A percentile compares a stretch with the other conserved stretches of the same genome.
Conservation (phyloP, 495 filamentous ascomycete species). For the Halenospora varia region DNA sequence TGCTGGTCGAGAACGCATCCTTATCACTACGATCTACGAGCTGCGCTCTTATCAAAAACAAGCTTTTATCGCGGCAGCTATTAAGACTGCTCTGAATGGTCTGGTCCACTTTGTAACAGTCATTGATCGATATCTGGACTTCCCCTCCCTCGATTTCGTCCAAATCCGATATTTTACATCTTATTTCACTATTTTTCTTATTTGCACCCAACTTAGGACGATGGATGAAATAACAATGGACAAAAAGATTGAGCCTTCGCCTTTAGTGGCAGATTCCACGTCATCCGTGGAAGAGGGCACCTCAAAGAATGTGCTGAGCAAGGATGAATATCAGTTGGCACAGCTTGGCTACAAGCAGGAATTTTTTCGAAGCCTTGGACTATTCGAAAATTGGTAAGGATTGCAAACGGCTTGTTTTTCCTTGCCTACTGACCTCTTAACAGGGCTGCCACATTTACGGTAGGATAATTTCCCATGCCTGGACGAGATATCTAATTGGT, state of each 20-base stretch:
- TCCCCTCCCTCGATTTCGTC: no score
- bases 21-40: neutral
- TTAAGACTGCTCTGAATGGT: no score
- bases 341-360: conserved; percentile 25
- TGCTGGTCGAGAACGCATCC: neutral
- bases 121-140: no score
- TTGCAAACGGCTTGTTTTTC: neutral
- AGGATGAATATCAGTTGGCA: conserved; percentile 24
- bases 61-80: no score
- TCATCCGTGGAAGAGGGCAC: conserved; percentile 1
- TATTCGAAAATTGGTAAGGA: conserved; percentile 29
- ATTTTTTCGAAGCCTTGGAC: conserved; percentile 26
- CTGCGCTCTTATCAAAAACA: neutral
- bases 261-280: neutral
- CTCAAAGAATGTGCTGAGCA: conserved; percentile 13
- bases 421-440: neutral
- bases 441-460: conserved; percentile 23
- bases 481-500: neutral
- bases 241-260: conserved; percentile 15
- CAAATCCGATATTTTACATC: no score
- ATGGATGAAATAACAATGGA: no score
- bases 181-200: no score
- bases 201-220: no score
- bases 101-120: no score
- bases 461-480: neutral